phyloP scores from a whole-genome alignment of 2,329 filamentous ascomycete genomes.

The Pseudogymnoascus sp. region DNA sequence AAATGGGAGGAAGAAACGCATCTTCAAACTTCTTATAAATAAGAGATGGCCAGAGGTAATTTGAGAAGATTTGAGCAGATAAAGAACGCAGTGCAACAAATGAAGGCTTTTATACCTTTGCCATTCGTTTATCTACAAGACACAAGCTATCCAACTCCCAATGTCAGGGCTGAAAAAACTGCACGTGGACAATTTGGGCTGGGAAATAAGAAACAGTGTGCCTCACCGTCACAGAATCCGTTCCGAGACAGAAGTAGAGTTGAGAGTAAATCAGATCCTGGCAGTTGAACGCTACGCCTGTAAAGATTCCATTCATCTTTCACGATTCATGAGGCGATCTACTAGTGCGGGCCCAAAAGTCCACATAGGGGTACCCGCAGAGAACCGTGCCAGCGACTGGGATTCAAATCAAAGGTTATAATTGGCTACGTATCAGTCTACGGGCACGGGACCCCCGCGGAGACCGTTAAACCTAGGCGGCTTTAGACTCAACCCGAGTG shows the following conservation, averaged over 20 bases:
- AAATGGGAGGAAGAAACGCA: background rate
- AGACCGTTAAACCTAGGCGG: background rate
- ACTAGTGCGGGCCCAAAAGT: background rate
- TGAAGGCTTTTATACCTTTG: background rate
- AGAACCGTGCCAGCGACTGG: background rate
- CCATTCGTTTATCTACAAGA: background rate
- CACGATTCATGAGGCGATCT: background rate
- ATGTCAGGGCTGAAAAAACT: background rate
- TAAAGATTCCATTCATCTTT: background rate
- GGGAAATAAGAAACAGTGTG: background rate
- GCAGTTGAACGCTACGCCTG: background rate
- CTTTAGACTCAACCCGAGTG: background rate
- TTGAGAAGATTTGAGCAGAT: constrained; percentile 1
- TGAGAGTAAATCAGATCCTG: background rate
- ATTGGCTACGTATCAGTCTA: background rate
- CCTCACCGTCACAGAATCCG: background rate
- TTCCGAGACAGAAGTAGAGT: background rate
- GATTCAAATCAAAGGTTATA: background rate
- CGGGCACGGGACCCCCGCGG: background rate
- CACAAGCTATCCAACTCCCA: background rate
- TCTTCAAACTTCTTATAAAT: background rate
- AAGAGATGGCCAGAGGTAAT: background rate
- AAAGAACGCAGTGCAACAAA: background rate
- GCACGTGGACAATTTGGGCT: background rate
- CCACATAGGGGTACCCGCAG: background rate